Conservation (phyloP, 768 basidiomycete genomes). For the Termitomyces sp. region DNA sequence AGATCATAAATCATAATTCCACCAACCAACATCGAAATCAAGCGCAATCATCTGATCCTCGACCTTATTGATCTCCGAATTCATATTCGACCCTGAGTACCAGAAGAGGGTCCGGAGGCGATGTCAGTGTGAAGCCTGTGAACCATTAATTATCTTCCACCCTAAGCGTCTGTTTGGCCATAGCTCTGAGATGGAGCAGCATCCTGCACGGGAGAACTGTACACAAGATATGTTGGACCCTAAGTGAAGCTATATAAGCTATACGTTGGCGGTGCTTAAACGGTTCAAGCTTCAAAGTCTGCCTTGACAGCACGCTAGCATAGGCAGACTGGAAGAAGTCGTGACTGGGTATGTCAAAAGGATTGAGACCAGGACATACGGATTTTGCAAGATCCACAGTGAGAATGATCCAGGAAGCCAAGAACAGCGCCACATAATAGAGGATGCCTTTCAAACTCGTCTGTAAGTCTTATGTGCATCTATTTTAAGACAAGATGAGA, state of each 20-base stretch:
- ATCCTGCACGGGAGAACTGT: constrained; percentile 2
- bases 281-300: neutral
- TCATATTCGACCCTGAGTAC: neutral
- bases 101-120: neutral
- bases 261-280: no score
- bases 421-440: constrained; percentile 1
- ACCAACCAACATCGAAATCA: neutral
- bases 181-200: constrained; percentile 1
- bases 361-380: neutral
- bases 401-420: constrained; percentile 1
- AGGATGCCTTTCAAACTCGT: neutral
- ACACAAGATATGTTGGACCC: neutral
- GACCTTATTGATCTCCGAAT: neutral
- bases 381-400: neutral
- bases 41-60: neutral
- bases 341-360: neutral
- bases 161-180: neutral
- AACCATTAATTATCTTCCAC: neutral
- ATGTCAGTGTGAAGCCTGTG: neutral
- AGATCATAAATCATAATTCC: neutral
- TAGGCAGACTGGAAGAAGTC: neutral
- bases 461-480: neutral
- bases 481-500: neutral
- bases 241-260: no score
- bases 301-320: neutral